Evolutionary conservation across 1,139 yeast genomes (phyloP), one percentile per base, ranked within the genome.

Genomic region (Blastobotrys capitulatus): DNA sequence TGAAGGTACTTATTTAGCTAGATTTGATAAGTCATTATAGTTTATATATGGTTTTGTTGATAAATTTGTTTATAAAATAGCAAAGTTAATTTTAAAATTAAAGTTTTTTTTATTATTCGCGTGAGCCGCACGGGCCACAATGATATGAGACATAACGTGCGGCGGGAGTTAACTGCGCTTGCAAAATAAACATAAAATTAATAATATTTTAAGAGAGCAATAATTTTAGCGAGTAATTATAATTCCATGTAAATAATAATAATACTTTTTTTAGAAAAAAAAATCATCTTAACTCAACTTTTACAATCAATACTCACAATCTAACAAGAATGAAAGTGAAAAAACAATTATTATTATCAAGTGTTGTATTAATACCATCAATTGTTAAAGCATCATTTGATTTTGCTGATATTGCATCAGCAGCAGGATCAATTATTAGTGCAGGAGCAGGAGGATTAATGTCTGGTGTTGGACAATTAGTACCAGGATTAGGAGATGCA

Each of bases 1-100:
- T n/a, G 58, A 53, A 27, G 54, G 59, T 1, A 60, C 64, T 2
- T 55, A 47, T 43, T 41, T 60, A 41, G 47, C 62, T n/a, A 48
- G 59, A 19, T 59, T 54, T 13, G 16, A 18, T 18, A 20, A 18
- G 13, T 6, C 36, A 5, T 7, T 22, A 5, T 22, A 5, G 25
- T 7, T 22, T 22, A 5, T 22, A 4, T 22, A 5, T 22, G 25
- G 4, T 22, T 22, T 4, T 22, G 4, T 22, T 22, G 7, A 32
- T 6, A 16, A 32, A 6, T 32, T 32, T 32, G 36, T 32, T 5
- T 32, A 32, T 4, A 32, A 31, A n/a, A n/a, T n/a, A n/a, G n/a
- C n/a, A n/a, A n/a, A n/a, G n/a, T n/a, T n/a, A n/a, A n/a, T n/a
- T n/a, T n/a, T n/a, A n/a, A n/a, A n/a, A n/a, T n/a, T n/a, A n/a